phyloP scores from a whole-genome alignment of 2,329 filamentous ascomycete genomes.

The Trichoderma aggressivum region DNA sequence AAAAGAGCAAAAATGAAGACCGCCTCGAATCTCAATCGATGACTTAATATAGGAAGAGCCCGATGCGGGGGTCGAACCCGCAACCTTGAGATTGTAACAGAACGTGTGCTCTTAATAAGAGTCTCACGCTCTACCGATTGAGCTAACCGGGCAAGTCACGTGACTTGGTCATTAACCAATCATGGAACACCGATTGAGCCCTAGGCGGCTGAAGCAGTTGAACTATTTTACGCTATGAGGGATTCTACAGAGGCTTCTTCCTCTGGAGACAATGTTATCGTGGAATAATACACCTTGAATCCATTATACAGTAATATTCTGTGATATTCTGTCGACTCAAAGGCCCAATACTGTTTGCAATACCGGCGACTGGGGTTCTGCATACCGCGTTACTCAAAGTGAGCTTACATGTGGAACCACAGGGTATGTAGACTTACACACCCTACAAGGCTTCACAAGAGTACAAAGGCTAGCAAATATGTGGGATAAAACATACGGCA shows the following conservation, averaged over 20 bases:
- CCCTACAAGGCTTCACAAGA: neutral
- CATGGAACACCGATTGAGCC: neutral
- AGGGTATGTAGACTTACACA: neutral
- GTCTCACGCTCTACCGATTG: slow-evolving; percentile 65
- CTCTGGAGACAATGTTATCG: neutral
- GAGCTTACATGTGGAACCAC: neutral
- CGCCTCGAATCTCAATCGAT: neutral
- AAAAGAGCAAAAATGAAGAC: neutral
- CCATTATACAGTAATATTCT: neutral
- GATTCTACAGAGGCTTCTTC: neutral
- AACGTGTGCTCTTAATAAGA: slow-evolving; percentile 50
- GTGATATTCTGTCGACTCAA: neutral
- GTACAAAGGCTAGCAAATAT: neutral
- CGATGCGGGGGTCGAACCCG: slow-evolving; percentile 50
- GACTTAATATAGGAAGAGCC: slow-evolving; percentile 36
- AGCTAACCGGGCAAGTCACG: slow-evolving; percentile 35
- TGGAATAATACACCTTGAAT: neutral
- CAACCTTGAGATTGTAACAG: slow-evolving; percentile 48
- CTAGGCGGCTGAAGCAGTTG: neutral
- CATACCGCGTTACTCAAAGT: neutral
- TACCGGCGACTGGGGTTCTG: neutral
- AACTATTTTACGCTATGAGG: neutral
- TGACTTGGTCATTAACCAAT: neutral
- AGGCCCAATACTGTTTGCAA: neutral
- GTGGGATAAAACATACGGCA: neutral